Conservation (phyloP, 1,139 yeast genomes). For the Nakaseomyces nivariensis region DNA sequence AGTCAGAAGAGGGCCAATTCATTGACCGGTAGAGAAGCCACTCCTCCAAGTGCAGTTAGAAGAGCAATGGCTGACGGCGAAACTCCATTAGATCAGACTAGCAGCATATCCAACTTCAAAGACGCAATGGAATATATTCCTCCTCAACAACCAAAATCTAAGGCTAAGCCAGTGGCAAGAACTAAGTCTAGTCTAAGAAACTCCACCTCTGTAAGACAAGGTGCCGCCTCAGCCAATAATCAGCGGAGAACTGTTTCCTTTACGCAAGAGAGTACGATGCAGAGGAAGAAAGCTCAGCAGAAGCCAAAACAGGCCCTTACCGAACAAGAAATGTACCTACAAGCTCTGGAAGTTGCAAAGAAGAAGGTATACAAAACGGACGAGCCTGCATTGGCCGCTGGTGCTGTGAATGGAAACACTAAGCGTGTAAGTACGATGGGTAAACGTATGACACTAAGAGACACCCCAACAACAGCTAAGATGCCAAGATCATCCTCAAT, state of each 20-base stretch:
- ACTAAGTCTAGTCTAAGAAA: background rate
- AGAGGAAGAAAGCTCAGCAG: background rate
- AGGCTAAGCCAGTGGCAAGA: conserved; percentile 1
- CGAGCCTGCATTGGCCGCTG: background rate
- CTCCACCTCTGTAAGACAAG: background rate
- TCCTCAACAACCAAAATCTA: conserved; percentile 1
- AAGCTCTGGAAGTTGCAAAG: conserved; percentile 27
- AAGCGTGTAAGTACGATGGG: conserved; percentile 16
- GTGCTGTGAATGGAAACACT: background rate
- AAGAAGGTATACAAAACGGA: conserved; percentile 24
- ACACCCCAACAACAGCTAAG: background rate
- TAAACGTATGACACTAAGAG: conserved; percentile 17
- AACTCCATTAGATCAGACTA: conserved; percentile 17
- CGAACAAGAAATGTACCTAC: conserved; percentile 28
- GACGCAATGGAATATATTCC: conserved; percentile 23
- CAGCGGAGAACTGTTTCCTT: conserved; percentile 3
- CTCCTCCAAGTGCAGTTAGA: background rate
- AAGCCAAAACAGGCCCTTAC: conserved; percentile 12
- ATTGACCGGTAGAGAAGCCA: background rate
- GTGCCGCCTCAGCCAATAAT: background rate
- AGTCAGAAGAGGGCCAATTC: background rate
- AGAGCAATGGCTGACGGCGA: conserved; percentile 3
- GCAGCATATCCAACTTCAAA: conserved; percentile 22
- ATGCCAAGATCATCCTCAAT: conserved; percentile 1
- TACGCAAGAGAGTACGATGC: background rate